Evolutionary conservation across 768 basidiomycete genomes (phyloP).

Genomic region (Suillus subalutaceus): DNA sequence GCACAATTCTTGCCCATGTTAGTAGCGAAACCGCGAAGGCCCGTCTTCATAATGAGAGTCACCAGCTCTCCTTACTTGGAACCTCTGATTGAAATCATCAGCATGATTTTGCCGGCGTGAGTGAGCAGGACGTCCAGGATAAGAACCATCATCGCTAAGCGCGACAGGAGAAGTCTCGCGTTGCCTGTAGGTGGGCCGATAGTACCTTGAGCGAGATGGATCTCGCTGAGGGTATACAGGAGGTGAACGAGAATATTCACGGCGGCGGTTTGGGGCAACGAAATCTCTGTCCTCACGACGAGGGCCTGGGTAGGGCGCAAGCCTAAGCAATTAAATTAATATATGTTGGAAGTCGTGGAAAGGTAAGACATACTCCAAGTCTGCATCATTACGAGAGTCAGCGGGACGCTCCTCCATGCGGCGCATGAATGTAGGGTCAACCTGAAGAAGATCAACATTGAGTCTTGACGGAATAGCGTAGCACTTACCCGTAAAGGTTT

Average conservation of each 20-base stretch:
- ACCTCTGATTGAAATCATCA: neutral
- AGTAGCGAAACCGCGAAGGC: neutral
- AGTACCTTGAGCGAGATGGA: neutral
- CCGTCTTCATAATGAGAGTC: neutral
- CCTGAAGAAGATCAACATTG: neutral
- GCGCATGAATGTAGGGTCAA: neutral
- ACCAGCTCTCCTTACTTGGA: neutral
- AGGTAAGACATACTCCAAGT: neutral
- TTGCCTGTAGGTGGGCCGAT: neutral
- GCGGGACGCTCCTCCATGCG: neutral
- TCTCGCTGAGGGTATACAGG: neutral
- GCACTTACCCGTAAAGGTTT: neutral
- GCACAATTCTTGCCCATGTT: neutral
- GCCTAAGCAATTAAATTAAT: neutral
- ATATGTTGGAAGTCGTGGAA: neutral
- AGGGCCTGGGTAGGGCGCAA: neutral
- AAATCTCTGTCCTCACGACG: neutral
- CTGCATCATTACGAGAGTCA: neutral
- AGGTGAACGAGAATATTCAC: neutral
- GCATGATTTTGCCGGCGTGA: neutral
- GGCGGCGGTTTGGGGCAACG: neutral
- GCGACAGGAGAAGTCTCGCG: neutral
- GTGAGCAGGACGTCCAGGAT: neutral
- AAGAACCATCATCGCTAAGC: neutral
- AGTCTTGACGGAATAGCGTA: neutral